Percentiles rank a stretch among this genome's conserved stretches.
phyloP scores from a whole-genome alignment of 345 rosid species.

The Eucalyptus erythrocorys region DNA sequence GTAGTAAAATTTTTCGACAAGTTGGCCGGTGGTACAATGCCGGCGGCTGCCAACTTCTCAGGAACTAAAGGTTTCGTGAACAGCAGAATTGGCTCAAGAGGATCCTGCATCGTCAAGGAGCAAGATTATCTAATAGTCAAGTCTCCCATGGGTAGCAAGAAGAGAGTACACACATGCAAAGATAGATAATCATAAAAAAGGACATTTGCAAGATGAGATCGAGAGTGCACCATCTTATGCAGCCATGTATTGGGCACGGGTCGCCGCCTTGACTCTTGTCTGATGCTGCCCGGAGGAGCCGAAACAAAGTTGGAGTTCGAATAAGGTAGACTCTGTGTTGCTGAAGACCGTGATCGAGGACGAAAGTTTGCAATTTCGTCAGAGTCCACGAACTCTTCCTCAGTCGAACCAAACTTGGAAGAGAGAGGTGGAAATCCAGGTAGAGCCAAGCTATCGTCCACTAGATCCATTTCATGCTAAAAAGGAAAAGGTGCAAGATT shows the following conservation, averaged over 20 bases:
- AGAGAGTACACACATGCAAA: background rate
- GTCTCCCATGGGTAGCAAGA: background rate
- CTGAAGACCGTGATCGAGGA: constrained; percentile 32
- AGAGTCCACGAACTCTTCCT: constrained; percentile 80
- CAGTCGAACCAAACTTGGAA: constrained; percentile 74
- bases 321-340: constrained; percentile 32
- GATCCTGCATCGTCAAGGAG: constrained; percentile 48
- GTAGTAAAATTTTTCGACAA: constrained; percentile 22
- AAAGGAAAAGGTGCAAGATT: constrained; percentile 1
- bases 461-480: constrained; percentile 81
- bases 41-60: constrained; percentile 78
- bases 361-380: constrained; percentile 63
- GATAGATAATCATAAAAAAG: background rate
- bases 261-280: constrained; percentile 70
- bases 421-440: constrained; percentile 53
- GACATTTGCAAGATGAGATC: background rate
- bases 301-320: constrained; percentile 26
- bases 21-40: constrained; percentile 70
- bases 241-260: constrained; percentile 64
- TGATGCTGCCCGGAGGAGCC: constrained; percentile 36
- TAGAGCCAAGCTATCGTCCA: constrained; percentile 62
- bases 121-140: background rate
- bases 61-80: constrained; percentile 90
- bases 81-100: constrained; percentile 74
- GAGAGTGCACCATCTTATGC: constrained; percentile 49